Base-by-base conservation (phyloP, 2,329 filamentous ascomycete species). In the Gnomoniopsis sp. region DNA sequence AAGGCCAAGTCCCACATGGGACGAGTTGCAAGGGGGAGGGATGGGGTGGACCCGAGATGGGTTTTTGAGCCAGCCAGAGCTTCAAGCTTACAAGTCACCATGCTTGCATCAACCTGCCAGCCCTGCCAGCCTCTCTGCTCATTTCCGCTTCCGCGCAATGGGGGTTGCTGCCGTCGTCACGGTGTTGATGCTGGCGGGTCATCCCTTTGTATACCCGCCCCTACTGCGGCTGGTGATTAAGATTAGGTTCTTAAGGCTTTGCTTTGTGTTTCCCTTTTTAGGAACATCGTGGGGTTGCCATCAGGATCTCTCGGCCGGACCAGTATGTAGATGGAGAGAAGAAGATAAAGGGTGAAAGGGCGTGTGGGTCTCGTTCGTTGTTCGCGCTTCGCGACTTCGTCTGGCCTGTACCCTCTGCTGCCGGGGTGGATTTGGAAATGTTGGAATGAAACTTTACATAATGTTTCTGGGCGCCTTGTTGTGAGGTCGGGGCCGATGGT, bases 201-300 rank as follows among this genome's bases (percentile, higher is more conserved):
- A 19, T 22, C 43, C 17, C 43, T 46, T 22, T 46, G 43, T 19
- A 46, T 46, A 46, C 36, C 36, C 36, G 36, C 36, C 8, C 12
- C 19, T 19, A 22, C 43, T 19, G 43, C n/a, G 43, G 43, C 43
- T 19, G 47, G 30, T 46, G 49, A 33, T 47, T 56, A 53, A 52
- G 57, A 59, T 59, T 38, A 56, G 53, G 48, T 52, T 48, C 36
- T 56, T 44, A 59, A 56, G 57, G 47, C 57, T 52, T 59, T 48
- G 33, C 38, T 23, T 14, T 52, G 47, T 43, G 19, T 7, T 52
- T 36, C 51, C 41, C 43, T 46, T 52, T 53, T 53, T 53, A 53
- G 51, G 22, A 53, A n/a, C 43, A 34, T 23, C 51, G n/a, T 19
- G 23, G 41, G 26, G 43, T 21, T 15, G 22, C n/a, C 36, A 30